Evolutionary conservation across 148 eudicot species (phyloP).

Genomic region (Mesembryanthemum crystallinum): DNA sequence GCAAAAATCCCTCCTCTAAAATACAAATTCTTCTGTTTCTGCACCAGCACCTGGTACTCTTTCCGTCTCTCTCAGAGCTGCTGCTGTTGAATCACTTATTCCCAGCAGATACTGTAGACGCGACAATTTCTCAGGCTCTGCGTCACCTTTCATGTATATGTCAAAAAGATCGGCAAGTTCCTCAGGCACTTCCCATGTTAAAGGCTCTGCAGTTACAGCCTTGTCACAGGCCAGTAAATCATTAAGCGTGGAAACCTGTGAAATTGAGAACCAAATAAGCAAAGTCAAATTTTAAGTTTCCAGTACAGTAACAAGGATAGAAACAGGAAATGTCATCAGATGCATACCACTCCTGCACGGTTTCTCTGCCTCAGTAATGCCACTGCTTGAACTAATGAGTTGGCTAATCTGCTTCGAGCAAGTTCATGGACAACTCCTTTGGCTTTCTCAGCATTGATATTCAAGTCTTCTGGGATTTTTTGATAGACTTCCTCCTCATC

Average conservation of each 20-base stretch:
- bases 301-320: background rate
- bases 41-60: slow-evolving; percentile 38
- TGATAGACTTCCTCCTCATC: slow-evolving; percentile 81
- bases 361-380: slow-evolving; percentile 82
- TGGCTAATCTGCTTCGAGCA: slow-evolving; percentile 61
- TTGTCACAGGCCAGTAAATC: slow-evolving; percentile 89
- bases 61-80: slow-evolving; percentile 46
- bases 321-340: background rate
- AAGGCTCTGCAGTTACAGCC: slow-evolving; percentile 76
- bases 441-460: slow-evolving; percentile 65
- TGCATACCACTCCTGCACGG: slow-evolving; percentile 67
- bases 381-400: slow-evolving; percentile 77
- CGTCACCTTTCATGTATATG: slow-evolving; percentile 52
- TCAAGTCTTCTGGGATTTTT: slow-evolving; percentile 75
- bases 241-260: slow-evolving; percentile 72
- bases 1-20: slow-evolving; percentile 41
- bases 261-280: background rate
- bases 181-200: slow-evolving; percentile 77
- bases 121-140: slow-evolving; percentile 56
- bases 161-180: slow-evolving; percentile 72
- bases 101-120: slow-evolving; percentile 74
- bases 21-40: slow-evolving; percentile 66
- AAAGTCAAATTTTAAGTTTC: background rate
- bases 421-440: slow-evolving; percentile 68
- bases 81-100: slow-evolving; percentile 64